Evolutionary conservation across 768 basidiomycete genomes (phyloP).

Genomic region (Russula earlei): DNA sequence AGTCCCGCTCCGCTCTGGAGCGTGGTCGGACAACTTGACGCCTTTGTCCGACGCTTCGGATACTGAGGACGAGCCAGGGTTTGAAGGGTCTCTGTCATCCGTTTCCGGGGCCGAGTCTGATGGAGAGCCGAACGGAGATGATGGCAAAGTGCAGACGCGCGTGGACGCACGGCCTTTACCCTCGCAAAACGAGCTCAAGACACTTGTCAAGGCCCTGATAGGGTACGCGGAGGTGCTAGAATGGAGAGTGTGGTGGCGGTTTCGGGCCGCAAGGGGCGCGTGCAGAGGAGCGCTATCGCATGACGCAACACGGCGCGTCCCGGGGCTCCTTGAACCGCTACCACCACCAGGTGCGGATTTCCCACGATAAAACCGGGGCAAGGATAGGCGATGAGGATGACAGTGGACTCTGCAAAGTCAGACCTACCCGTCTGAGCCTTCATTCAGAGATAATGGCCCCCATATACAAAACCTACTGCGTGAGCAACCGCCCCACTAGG

Average conservation of each 20-base stretch:
- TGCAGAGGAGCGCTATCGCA: too few species aligned
- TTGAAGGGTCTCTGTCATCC: slow-evolving; percentile 10
- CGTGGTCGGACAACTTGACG: slow-evolving; percentile 1
- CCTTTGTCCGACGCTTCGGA: slow-evolving; percentile 6
- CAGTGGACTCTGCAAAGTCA: too few species aligned
- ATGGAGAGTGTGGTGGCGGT: slow-evolving; percentile 44
- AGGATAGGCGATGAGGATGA: too few species aligned
- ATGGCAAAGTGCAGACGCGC: slow-evolving; percentile 6
- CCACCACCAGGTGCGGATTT: too few species aligned
- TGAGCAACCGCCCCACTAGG: too few species aligned
- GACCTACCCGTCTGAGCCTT: too few species aligned
- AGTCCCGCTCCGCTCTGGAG: neutral
- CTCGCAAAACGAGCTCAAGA: slow-evolving; percentile 30
- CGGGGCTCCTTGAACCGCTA: too few species aligned
- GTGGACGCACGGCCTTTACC: slow-evolving; percentile 20
- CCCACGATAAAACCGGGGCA: too few species aligned
- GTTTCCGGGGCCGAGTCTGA: slow-evolving; percentile 19
- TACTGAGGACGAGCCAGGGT: neutral
- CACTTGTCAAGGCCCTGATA: slow-evolving; percentile 43
- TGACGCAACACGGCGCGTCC: too few species aligned
- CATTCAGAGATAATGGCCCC: too few species aligned
- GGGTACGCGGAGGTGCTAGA: slow-evolving; percentile 53
- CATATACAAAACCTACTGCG: too few species aligned
- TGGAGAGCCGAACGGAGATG: slow-evolving; percentile 11
- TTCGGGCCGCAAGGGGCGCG: too few species aligned